Base-by-base conservation (phyloP, 2,329 filamentous ascomycete species). In the Nemania sp. region DNA sequence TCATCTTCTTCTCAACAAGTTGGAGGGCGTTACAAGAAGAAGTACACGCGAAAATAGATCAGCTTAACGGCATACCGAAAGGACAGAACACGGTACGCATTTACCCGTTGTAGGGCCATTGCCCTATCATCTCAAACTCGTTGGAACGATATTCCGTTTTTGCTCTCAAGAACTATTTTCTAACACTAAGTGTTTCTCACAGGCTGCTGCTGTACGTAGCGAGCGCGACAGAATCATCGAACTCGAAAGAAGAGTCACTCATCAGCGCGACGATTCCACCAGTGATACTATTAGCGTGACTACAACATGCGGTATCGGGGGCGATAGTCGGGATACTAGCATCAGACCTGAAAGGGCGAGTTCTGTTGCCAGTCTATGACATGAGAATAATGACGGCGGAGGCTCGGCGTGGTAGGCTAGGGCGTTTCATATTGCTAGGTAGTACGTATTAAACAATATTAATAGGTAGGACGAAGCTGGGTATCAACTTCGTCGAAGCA, bases 1-100 rank as follows among this genome's bases (percentile, higher is more conserved):
- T 90, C 47, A 90, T 94, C 51, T 93, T 91, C 71, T 82, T 88
- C 55, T 80, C 81, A 5, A 89, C 88, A 1, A 89, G 78, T 59
- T 79, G 75, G 73, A 43, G 19, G 0, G 60, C 72, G 36, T 72
- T 77, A 49, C 75, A 71, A 41, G 72, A 70, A 55, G 68, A 69
- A 59, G 22, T 63, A 2, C 57, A 61, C 7, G 54, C 56, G 24
- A 43, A 34, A 20, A 6, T 49, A 5, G 63, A 67, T 42, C 30
- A 46, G 2, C 45, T 62, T 11, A 54, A 46, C 11, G 68, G 68
- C 20, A 48, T 70, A 11, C 68, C 68, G 5, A 60, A 55, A 7
- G 68, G 68, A 7, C 62, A 62, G 23, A 54, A 51, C 12, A 45
- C 58, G 9, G 48, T 51, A 44, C 2, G 48, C 24, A n/a, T n/a